A percentile compares a stretch with the other conserved stretches of the same genome.
phyloP scores from a whole-genome alignment of 495 filamentous ascomycete species.

The Hyaloscypha variabilis region DNA sequence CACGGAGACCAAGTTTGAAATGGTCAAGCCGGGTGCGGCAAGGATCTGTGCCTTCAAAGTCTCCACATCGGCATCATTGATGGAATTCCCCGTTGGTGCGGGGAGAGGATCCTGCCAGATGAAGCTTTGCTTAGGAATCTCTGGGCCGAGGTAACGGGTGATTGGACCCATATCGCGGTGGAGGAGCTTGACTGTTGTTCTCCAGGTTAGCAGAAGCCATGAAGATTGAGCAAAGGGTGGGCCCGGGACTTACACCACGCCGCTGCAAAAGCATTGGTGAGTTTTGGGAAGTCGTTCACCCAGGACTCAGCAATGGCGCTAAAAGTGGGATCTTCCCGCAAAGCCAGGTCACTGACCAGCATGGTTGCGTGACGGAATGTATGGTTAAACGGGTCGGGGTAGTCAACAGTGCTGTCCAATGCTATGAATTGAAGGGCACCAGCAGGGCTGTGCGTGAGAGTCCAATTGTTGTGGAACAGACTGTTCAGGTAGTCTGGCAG shows the following conservation, averaged over 20 bases:
- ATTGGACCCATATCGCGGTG: slow-evolving; percentile 30
- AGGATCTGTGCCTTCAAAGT: slow-evolving; percentile 21
- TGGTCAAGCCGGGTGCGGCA: slow-evolving; percentile 13
- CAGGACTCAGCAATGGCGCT: slow-evolving; percentile 21
- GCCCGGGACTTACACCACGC: slow-evolving; percentile 30
- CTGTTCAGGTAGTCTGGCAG: slow-evolving; percentile 23
- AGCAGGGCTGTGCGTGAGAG: slow-evolving; percentile 23
- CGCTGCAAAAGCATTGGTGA: slow-evolving; percentile 26
- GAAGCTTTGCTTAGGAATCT: slow-evolving; percentile 21
- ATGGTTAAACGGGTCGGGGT: slow-evolving; percentile 26
- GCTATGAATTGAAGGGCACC: slow-evolving; percentile 23
- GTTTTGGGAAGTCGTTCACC: slow-evolving; percentile 19
- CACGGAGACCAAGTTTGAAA: slow-evolving; percentile 18
- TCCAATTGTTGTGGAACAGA: slow-evolving; percentile 26
- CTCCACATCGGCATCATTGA: slow-evolving; percentile 17
- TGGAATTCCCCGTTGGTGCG: slow-evolving; percentile 2
- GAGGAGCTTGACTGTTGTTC: slow-evolving; percentile 24
- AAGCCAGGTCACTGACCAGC: slow-evolving; percentile 26
- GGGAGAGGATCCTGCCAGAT: slow-evolving; percentile 26
- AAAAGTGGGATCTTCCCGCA: slow-evolving; percentile 22
- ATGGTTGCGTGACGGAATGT: slow-evolving; percentile 25
- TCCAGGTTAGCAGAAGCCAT: slow-evolving; percentile 9
- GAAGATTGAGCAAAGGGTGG: neutral
- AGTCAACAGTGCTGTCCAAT: slow-evolving; percentile 18
- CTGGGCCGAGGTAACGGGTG: slow-evolving; percentile 25